Percentiles rank a stretch among this genome's conserved stretches.
Evolutionary conservation across 2,329 filamentous ascomycete genomes (phyloP).

Genomic region (Lecanicillium sp.): DNA sequence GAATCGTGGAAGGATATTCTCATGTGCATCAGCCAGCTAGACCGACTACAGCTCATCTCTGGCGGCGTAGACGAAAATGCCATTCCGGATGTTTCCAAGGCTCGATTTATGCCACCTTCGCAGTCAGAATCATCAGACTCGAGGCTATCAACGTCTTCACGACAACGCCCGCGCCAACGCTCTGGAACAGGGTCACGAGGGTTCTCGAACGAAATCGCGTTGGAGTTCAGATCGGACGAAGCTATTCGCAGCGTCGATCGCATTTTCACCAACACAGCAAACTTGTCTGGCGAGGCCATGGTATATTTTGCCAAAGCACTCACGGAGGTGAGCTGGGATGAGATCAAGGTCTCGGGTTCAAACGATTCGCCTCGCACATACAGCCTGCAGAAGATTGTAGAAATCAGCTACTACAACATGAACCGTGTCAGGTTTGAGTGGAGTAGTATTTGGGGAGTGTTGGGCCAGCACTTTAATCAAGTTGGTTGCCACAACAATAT

Average conservation of each 20-base stretch:
- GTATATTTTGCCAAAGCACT: constrained; percentile 89
- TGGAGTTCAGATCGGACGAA: constrained; percentile 86
- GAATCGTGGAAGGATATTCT: constrained; percentile 94
- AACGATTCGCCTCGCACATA: constrained; percentile 95
- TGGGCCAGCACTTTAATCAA: constrained; percentile 98
- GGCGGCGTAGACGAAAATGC: constrained; percentile 89
- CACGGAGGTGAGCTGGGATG: constrained; percentile 96
- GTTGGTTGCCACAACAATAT: constrained; percentile 97
- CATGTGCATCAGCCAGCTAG: constrained; percentile 90
- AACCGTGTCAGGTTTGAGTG: constrained; percentile 95
- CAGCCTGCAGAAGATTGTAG: constrained; percentile 94
- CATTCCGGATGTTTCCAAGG: constrained; percentile 85
- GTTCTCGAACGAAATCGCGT: constrained; percentile 71
- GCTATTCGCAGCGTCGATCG: constrained; percentile 88
- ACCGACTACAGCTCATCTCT: constrained; percentile 88
- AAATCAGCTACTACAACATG: constrained; percentile 99
- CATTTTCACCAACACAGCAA: constrained; percentile 94
- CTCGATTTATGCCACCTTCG: constrained; percentile 57
- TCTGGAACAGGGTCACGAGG: constrained; percentile 53
- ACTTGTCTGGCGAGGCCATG: constrained; percentile 87
- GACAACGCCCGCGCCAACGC: constrained; percentile 35
- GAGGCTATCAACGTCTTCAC: constrained; percentile 54
- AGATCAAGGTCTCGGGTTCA: constrained; percentile 93
- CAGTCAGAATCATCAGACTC: constrained; percentile 46
- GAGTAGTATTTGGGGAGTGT: constrained; percentile 93